A percentile compares a stretch with the other conserved stretches of the same genome.
These are phyloP conservation scores for Xylaria digitata DNA, from an alignment of 2,329 filamentous ascomycete species.

Conservation along the genomic window DNA sequence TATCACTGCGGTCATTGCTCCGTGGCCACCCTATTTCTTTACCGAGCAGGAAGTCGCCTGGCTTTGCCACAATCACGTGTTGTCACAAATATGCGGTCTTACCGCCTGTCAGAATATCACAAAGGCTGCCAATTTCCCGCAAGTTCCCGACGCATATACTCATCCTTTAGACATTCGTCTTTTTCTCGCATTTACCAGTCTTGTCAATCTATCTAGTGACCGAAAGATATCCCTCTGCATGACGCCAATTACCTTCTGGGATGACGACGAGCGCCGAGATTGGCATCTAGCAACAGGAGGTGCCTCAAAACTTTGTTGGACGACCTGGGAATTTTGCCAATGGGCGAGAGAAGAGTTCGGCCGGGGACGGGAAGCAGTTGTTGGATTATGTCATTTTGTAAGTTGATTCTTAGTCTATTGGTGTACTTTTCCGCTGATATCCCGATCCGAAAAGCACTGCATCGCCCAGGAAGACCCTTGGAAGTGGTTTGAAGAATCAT, in stretches of 20 bases:
- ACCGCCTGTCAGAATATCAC: background rate
- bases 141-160: constrained; percentile 8
- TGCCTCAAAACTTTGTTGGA: constrained; percentile 23
- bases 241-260: constrained; percentile 20
- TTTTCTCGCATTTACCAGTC: constrained; percentile 18
- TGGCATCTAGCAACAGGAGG: constrained; percentile 22
- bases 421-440: background rate
- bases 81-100: constrained; percentile 17
- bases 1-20: too few relatives aligned
- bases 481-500: constrained; percentile 20
- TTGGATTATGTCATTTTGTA: constrained; percentile 27
- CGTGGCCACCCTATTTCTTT: constrained; percentile 17
- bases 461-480: constrained; percentile 2
- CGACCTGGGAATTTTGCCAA: constrained; percentile 24
- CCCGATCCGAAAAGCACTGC: constrained; percentile 10
- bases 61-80: constrained; percentile 19
- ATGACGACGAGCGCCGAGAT: constrained; percentile 24
- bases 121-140: background rate
- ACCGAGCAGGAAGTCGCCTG: constrained; percentile 24
- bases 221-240: constrained; percentile 19
- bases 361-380: constrained; percentile 14
- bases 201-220: background rate
- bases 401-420: background rate
- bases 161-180: constrained; percentile 26
- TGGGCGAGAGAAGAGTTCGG: constrained; percentile 25